Evolutionary conservation across 176 grass and related monocot genomes (phyloP).

Genomic region (Rhynchospora pubera): DNA sequence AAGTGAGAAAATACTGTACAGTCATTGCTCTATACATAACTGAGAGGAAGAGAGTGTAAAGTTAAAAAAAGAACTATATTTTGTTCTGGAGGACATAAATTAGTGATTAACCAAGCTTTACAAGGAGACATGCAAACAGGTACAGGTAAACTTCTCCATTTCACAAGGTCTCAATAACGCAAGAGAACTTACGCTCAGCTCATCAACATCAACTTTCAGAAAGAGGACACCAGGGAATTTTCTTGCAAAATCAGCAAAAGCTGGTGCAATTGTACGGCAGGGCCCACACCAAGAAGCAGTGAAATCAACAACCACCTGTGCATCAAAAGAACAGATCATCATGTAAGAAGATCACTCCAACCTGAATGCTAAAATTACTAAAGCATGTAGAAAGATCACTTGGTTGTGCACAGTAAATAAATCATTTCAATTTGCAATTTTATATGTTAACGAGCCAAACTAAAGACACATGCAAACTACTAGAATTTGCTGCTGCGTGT

Average conservation of each 20-base stretch:
- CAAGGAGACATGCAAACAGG: not conserved
- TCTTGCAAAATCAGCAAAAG: conserved; percentile 57
- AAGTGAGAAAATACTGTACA: too few relatives aligned
- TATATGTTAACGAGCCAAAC: not conserved
- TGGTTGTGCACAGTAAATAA: not conserved
- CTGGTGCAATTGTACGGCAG: conserved; percentile 71
- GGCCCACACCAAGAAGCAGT: conserved; percentile 77
- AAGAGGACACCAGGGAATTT: conserved; percentile 36
- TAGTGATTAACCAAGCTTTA: not conserved
- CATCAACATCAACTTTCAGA: conserved; percentile 77
- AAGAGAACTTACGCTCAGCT: conserved; percentile 33
- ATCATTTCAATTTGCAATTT: not conserved
- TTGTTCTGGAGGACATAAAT: not conserved
- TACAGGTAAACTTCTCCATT: not conserved
- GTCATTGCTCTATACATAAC: not conserved
- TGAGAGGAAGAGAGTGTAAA: not conserved
- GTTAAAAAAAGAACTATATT: not conserved
- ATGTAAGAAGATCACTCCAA: not conserved
- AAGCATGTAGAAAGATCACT: not conserved
- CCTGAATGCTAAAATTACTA: not conserved
- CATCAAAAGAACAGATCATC: not conserved
- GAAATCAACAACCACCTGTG: conserved; percentile 79
- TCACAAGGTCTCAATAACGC: not conserved
- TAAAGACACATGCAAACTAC: not conserved
- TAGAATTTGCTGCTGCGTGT: not conserved